Evolutionary conservation across 345 rosid species (phyloP), one percentile per base, ranked within the genome.

Genomic region (Eucalyptus melliodora): DNA sequence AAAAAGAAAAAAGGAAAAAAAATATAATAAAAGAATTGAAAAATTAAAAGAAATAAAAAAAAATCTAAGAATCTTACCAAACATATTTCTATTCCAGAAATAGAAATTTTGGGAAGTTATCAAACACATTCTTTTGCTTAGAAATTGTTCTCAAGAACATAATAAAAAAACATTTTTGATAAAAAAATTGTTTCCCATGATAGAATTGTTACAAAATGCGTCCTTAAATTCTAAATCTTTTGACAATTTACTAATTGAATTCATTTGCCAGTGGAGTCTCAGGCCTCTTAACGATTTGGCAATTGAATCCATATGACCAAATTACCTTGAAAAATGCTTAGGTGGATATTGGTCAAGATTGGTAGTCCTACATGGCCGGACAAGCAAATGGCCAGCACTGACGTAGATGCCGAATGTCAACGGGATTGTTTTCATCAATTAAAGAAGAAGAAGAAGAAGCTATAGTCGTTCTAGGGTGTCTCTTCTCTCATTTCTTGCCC

Each of bases 91-190:
- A 49, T n/a, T n/a, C n/a, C n/a, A n/a, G n/a, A n/a, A n/a, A n/a
- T n/a, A n/a, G n/a, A n/a, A n/a, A n/a, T 49, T 49, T 49, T 49
- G 50, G 6, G 2, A 49, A 49, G 50, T 49, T 49, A 49, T 4
- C 0, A 11, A 0, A n/a, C n/a, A n/a, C n/a, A 1, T 49, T 49
- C 2, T 49, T 13, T 13, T 49, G 2, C 0, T 49, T 2, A 0
- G 1, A 12, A 49, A 49, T 49, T 49, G 0, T 13, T 13, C 16
- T 0, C 6, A 0, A 49, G 16, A 49, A 49, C 2, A 4, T 1
- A 49, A 13, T 49, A 49, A 4, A 13, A 12, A 49, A 12, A 49
- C 5, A 49, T 49, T 49, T 49, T 49, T 49, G 50, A 49, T 49
- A 49, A 49, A 13, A 13, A 49, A 49, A 49, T 49, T 49, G 16